Percentiles rank a stretch among this genome's conserved stretches.
phyloP scores from a whole-genome alignment of 2,329 filamentous ascomycete genomes.

The Plenodomus biglobosus region DNA sequence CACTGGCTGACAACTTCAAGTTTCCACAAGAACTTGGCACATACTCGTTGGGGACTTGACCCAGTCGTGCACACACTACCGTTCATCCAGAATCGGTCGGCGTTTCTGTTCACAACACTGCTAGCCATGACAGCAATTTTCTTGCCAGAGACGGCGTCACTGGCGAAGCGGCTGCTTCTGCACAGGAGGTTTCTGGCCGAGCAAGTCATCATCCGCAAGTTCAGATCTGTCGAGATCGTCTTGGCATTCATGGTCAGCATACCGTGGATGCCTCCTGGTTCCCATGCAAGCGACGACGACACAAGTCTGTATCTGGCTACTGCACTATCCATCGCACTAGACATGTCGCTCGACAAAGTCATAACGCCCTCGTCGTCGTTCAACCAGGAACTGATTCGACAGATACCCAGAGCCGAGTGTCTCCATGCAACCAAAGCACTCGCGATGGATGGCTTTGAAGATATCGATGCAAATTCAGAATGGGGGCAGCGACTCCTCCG shows the following conservation, averaged over 20 bases:
- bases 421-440: conserved; percentile 68
- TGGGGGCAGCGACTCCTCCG: conserved; percentile 63
- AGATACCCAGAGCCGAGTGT: conserved; percentile 65
- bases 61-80: conserved; percentile 64
- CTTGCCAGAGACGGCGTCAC: conserved; percentile 61
- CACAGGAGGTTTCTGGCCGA: conserved; percentile 66
- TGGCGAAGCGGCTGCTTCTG: conserved; percentile 66
- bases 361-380: conserved; percentile 58
- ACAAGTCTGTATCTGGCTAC: conserved; percentile 71
- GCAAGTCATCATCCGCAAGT: conserved; percentile 61
- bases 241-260: conserved; percentile 75
- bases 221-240: conserved; percentile 72
- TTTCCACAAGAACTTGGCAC: conserved; percentile 69
- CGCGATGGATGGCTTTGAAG: conserved; percentile 66
- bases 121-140: conserved; percentile 70
- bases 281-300: conserved; percentile 70
- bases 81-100: conserved; percentile 68
- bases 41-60: conserved; percentile 74
- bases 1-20: conserved; percentile 41
- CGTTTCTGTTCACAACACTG: conserved; percentile 72
- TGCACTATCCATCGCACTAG: conserved; percentile 68
- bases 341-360: conserved; percentile 70
- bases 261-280: conserved; percentile 71
- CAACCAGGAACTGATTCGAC: conserved; percentile 49
- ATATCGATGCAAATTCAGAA: conserved; percentile 63